Conservation (phyloP, 768 basidiomycete genomes). For the Leccinum uliginosum region DNA sequence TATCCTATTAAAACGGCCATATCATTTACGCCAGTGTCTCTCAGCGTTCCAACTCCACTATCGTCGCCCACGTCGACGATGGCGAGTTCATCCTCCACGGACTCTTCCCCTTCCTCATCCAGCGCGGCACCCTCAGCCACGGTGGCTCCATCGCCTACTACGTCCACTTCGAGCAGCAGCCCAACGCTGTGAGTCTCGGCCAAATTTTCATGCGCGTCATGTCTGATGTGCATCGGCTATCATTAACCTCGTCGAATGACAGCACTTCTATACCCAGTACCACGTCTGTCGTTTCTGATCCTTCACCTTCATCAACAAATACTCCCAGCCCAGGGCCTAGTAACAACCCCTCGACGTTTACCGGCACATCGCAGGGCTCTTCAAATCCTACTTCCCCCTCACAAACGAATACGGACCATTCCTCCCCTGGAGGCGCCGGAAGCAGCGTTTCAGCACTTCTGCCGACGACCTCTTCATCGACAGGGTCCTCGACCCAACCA, state of each 20-base stretch:
- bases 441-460: conserved; percentile 39
- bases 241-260: background rate
- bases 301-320: background rate
- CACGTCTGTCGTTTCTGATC: background rate
- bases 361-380: background rate
- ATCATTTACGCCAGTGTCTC: background rate
- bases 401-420: conserved; percentile 38
- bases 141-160: background rate
- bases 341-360: background rate
- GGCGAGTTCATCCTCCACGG: background rate
- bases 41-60: background rate
- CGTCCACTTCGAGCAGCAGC: background rate
- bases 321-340: background rate
- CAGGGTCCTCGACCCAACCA: conserved; percentile 43
- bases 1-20: background rate
- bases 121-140: background rate
- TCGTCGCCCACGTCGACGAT: background rate
- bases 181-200: conserved; percentile 2
- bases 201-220: background rate
- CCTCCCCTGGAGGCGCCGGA: conserved; percentile 35
- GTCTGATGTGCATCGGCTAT: background rate
- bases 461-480: conserved; percentile 36
- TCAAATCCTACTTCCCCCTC: conserved; percentile 11
- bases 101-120: background rate
- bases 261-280: background rate